phyloP scores from a whole-genome alignment of 495 filamentous ascomycete species.

The Penicillium parvum region DNA sequence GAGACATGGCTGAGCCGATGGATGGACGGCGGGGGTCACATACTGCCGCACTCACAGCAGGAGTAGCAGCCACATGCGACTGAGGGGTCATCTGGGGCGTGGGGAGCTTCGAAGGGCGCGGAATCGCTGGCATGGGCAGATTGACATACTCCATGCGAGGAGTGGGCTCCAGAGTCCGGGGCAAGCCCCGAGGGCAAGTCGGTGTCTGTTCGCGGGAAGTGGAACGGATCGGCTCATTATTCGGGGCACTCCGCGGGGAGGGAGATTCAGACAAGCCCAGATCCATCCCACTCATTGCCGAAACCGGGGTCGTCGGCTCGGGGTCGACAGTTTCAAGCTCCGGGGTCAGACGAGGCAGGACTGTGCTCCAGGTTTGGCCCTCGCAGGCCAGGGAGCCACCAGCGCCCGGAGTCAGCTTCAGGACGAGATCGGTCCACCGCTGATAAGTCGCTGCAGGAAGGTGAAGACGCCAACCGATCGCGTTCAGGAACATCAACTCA shows the following conservation, averaged over 20 bases:
- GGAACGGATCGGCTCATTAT: conserved; percentile 17
- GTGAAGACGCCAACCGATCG: conserved; percentile 92
- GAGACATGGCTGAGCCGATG: conserved; percentile 76
- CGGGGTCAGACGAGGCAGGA: conserved; percentile 75
- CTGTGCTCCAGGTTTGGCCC: conserved; percentile 62
- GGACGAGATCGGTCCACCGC: conserved; percentile 84
- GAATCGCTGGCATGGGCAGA: conserved; percentile 45
- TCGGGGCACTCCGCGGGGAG: conserved; percentile 32
- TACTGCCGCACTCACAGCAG: conserved; percentile 75
- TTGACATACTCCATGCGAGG: conserved; percentile 30
- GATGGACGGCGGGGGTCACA: conserved; percentile 55
- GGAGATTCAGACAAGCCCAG: conserved; percentile 28
- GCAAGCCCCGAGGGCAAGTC: conserved; percentile 41
- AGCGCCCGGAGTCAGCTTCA: conserved; percentile 70
- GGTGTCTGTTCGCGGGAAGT: conserved; percentile 40
- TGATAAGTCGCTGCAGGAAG: conserved; percentile 84
- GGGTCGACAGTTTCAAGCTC: conserved; percentile 46
- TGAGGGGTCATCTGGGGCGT: conserved; percentile 83
- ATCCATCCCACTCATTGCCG: conserved; percentile 30
- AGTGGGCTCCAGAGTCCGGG: conserved; percentile 58
- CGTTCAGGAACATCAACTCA: conserved; percentile 85
- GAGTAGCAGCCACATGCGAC: conserved; percentile 69
- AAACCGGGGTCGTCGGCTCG: conserved; percentile 29
- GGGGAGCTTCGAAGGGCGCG: conserved; percentile 63
- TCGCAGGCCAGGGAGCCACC: conserved; percentile 27